A percentile compares a stretch with the other conserved stretches of the same genome.
phyloP scores from a whole-genome alignment of 108 stramenopile species.

The Nitzschia sp. region DNA sequence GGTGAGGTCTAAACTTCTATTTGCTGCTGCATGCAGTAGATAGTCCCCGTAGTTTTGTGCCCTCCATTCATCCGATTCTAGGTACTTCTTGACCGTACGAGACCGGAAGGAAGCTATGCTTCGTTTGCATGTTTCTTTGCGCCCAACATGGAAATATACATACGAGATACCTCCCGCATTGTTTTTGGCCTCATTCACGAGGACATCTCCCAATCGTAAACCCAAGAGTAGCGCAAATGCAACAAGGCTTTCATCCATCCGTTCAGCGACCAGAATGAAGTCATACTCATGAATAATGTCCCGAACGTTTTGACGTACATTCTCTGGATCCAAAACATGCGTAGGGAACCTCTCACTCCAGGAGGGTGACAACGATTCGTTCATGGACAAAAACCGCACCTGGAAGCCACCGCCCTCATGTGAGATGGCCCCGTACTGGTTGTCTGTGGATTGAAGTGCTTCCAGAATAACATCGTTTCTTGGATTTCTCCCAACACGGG shows the following conservation, averaged over 20 bases:
- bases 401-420: constrained; percentile 28
- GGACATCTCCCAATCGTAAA: constrained; percentile 28
- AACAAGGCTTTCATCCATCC: constrained; percentile 39
- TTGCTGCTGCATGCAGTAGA: constrained; percentile 37
- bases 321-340: background rate
- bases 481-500: constrained; percentile 16
- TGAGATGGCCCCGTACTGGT: background rate
- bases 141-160: background rate
- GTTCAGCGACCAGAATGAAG: constrained; percentile 34
- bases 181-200: constrained; percentile 8
- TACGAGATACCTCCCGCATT: constrained; percentile 14
- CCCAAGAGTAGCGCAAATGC: constrained; percentile 26
- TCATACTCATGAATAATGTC: constrained; percentile 41
- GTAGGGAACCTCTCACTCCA: constrained; percentile 1
- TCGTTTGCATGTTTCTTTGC: constrained; percentile 29
- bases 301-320: constrained; percentile 5
- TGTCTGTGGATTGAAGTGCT: background rate
- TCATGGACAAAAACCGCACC: constrained; percentile 10
- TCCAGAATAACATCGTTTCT: constrained; percentile 24
- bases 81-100: background rate
- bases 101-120: constrained; percentile 11
- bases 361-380: background rate
- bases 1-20: constrained; percentile 50
- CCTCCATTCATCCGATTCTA: constrained; percentile 25
- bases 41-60: constrained; percentile 45